A percentile compares a stretch with the other conserved stretches of the same genome.
phyloP scores from a whole-genome alignment of 768 basidiomycete genomes.

The Mycena leptocephala region DNA sequence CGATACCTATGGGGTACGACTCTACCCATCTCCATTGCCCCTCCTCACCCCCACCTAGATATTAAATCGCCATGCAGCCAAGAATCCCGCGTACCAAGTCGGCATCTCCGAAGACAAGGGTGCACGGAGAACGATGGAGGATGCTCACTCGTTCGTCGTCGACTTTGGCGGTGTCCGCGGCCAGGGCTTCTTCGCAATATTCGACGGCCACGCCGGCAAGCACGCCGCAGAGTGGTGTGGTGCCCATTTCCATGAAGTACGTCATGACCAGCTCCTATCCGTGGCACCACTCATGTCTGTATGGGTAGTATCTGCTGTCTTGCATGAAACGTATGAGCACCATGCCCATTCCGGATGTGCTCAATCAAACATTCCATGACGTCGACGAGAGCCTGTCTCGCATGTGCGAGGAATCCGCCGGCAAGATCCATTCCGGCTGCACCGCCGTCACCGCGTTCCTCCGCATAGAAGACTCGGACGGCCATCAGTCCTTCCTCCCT shows the following conservation, averaged over 20 bases:
- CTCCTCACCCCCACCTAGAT: constrained; percentile 58
- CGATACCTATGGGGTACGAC: constrained; percentile 84
- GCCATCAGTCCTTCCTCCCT: constrained; percentile 78
- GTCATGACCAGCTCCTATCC: constrained; percentile 32
- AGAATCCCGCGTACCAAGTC: constrained; percentile 77
- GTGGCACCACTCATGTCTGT: background rate
- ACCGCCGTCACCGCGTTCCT: constrained; percentile 98
- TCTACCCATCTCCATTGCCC: background rate
- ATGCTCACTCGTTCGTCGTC: constrained; percentile 95
- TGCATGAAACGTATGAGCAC: constrained; percentile 75
- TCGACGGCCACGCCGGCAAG: constrained; percentile 99
- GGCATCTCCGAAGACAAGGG: constrained; percentile 91
- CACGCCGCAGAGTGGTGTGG: constrained; percentile 99
- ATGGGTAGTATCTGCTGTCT: constrained; percentile 70
- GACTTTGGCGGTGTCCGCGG: constrained; percentile 94
- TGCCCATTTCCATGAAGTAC: constrained; percentile 92
- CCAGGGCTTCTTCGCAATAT: constrained; percentile 98
- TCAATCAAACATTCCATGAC: constrained; percentile 95
- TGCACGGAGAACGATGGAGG: constrained; percentile 95
- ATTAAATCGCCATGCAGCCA: constrained; percentile 82
- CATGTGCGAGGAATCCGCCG: constrained; percentile 89
- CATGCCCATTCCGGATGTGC: constrained; percentile 84
- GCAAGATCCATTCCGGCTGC: constrained; percentile 96
- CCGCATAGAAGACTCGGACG: constrained; percentile 88
- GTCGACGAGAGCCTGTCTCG: constrained; percentile 90